Conservation (phyloP, 768 basidiomycete genomes). For the Amanita phalloides region DNA sequence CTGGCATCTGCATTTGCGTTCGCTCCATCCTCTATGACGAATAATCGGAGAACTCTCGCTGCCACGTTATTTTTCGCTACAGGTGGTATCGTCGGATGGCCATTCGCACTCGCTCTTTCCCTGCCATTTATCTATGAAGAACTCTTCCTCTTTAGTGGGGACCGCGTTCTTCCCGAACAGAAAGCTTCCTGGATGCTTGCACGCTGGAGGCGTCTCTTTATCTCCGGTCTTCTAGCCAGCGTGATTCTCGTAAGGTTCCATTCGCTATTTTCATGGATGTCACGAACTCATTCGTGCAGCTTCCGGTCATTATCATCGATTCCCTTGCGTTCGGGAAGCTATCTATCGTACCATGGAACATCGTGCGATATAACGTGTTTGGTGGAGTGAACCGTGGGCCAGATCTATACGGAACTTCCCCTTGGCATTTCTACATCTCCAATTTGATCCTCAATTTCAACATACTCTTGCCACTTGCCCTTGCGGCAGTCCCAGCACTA, state of each 20-base stretch:
- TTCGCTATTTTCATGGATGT: not conserved
- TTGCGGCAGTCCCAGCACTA: constrained; percentile 73
- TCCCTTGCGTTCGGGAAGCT: constrained; percentile 77
- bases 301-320: constrained; percentile 79
- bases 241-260: constrained; percentile 48
- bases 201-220: constrained; percentile 49
- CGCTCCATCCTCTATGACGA: constrained; percentile 40
- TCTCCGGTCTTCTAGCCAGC: constrained; percentile 41
- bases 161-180: constrained; percentile 39
- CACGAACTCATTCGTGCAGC: constrained; percentile 27
- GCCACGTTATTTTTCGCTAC: constrained; percentile 66
- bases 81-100: constrained; percentile 92
- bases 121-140: constrained; percentile 90
- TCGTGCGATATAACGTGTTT: constrained; percentile 89
- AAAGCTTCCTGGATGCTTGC: constrained; percentile 43
- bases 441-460: constrained; percentile 97
- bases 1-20: constrained; percentile 68
- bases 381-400: constrained; percentile 71
- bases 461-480: constrained; percentile 67
- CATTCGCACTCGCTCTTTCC: constrained; percentile 81
- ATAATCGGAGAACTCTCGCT: constrained; percentile 45
- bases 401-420: constrained; percentile 87
- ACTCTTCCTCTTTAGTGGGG: constrained; percentile 66
- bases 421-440: constrained; percentile 75
- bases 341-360: constrained; percentile 84